Conservation (phyloP, 164 flowering plant genomes). For the Umbellularia californica region DNA sequence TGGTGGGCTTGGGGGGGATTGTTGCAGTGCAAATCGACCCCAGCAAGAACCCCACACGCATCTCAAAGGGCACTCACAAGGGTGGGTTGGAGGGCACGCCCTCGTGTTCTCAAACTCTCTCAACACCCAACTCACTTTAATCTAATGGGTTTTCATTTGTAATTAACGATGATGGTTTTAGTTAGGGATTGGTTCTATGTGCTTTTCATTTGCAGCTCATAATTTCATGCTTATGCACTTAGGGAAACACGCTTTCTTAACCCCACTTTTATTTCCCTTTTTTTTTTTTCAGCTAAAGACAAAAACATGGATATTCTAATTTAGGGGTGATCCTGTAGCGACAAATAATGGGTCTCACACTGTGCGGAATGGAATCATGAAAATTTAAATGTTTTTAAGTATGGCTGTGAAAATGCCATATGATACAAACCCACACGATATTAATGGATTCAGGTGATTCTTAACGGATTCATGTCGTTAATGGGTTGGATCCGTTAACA, state of each 20-base stretch:
- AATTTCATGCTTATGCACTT: not conserved
- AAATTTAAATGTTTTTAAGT: too few species aligned
- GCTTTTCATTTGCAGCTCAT: not conserved
- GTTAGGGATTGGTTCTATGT: not conserved
- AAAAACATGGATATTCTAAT: too few species aligned
- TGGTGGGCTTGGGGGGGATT: too few species aligned
- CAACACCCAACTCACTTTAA: not conserved
- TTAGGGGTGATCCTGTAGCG: too few species aligned
- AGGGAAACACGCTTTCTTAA: not conserved
- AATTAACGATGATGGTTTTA: not conserved
- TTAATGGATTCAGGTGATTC: too few species aligned
- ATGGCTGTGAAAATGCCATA: too few species aligned
- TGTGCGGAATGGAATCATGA: too few species aligned
- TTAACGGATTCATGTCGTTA: too few species aligned
- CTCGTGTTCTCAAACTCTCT: not conserved
- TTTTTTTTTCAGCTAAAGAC: too few species aligned
- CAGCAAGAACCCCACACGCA: not conserved
- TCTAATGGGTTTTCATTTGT: not conserved
- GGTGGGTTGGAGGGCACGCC: not conserved
- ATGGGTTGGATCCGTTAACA: too few species aligned
- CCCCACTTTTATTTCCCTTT: not conserved
- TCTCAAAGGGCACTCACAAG: not conserved
- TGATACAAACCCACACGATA: rapidly evolving
- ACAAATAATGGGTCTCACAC: too few species aligned
- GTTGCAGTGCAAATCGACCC: not conserved